Evolutionary conservation across 768 basidiomycete genomes (phyloP).

Genomic region (Grammothele lineata): DNA sequence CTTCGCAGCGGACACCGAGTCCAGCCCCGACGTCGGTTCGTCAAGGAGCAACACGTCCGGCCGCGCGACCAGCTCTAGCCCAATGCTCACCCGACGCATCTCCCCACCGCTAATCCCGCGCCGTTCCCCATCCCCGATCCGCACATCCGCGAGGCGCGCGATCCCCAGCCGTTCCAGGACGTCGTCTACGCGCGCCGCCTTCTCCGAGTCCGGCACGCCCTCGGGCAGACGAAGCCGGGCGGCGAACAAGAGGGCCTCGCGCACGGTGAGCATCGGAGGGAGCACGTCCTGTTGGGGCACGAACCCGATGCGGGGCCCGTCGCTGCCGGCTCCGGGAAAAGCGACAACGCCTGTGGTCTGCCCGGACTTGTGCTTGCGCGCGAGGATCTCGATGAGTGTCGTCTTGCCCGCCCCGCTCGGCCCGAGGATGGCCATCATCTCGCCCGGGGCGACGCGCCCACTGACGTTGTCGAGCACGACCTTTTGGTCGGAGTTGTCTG

Average conservation of each 20-base stretch:
- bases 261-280: constrained; percentile 56
- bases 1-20: constrained; percentile 82
- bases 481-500: constrained; percentile 37
- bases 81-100: constrained; percentile 86
- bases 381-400: constrained; percentile 86
- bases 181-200: constrained; percentile 59
- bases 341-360: constrained; percentile 58
- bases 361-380: constrained; percentile 78
- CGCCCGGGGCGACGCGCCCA: constrained; percentile 71
- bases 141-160: constrained; percentile 56
- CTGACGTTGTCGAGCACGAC: constrained; percentile 65
- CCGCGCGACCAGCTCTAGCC: constrained; percentile 78
- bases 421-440: constrained; percentile 89
- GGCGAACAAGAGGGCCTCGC: constrained; percentile 72
- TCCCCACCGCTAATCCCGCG: constrained; percentile 92
- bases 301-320: constrained; percentile 64
- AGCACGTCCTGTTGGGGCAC: constrained; percentile 87
- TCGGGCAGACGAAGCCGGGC: constrained; percentile 83
- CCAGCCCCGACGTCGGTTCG: constrained; percentile 80
- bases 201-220: constrained; percentile 54
- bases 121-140: constrained; percentile 71
- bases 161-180: constrained; percentile 81
- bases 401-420: constrained; percentile 94
- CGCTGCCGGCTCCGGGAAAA: constrained; percentile 37
- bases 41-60: constrained; percentile 86